These are phyloP conservation scores for Candida corydali DNA, from an alignment of 805 yeast species.

Conservation along the genomic window DNA sequence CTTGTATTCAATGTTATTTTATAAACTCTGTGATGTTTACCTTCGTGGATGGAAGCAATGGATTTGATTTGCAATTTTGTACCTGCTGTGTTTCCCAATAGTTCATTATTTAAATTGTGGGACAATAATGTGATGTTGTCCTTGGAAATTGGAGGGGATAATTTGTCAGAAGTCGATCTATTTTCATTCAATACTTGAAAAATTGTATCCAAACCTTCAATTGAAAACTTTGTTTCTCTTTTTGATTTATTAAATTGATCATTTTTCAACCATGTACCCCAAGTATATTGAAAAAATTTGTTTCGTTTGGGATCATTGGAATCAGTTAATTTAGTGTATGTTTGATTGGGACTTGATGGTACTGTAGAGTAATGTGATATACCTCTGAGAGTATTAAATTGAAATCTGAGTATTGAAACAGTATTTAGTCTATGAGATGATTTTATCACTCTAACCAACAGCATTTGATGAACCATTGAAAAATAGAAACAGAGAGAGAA, in stretches of 20 bases:
- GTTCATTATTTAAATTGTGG: slow-evolving; percentile 41
- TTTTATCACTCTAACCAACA: neutral
- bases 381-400: neutral
- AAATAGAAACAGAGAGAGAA: neutral
- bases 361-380: neutral
- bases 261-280: slow-evolving; percentile 93
- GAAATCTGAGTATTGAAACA: too few species aligned
- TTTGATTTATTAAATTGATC: slow-evolving; percentile 70
- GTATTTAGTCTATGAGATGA: too few species aligned
- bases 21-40: slow-evolving; percentile 88
- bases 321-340: slow-evolving; percentile 55
- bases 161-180: neutral
- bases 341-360: slow-evolving; percentile 27
- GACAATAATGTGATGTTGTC: slow-evolving; percentile 41
- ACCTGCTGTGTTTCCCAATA: slow-evolving; percentile 45
- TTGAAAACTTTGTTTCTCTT: slow-evolving; percentile 76
- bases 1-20: slow-evolving; percentile 61
- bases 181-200: slow-evolving; percentile 26
- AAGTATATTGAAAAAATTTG: slow-evolving; percentile 77
- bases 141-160: neutral
- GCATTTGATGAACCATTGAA: neutral
- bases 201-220: slow-evolving; percentile 67
- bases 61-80: slow-evolving; percentile 53
- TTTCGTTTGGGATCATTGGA: slow-evolving; percentile 64
- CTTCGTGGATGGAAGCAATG: slow-evolving; percentile 84